Conservation (phyloP, 1,284 basidiomycete genomes). For the Vanrija sp. region DNA sequence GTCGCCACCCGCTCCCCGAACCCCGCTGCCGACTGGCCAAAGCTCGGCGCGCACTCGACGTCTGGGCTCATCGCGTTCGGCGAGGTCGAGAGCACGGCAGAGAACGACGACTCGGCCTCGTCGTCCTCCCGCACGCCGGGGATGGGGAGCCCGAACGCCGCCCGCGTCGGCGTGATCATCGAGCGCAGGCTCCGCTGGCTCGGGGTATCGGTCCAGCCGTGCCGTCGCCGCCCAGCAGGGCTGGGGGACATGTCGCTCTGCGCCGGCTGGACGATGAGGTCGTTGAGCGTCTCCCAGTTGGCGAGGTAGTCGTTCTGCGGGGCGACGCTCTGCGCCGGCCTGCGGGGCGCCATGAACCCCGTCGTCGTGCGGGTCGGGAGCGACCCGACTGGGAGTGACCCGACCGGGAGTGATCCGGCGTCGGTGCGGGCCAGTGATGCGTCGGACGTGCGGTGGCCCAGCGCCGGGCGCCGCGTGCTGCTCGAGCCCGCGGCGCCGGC, state of each 20-base stretch:
- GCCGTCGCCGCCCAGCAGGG: neutral
- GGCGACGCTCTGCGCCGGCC: neutral
- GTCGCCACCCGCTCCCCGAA: neutral
- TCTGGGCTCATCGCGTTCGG: neutral
- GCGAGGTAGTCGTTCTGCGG: conserved; percentile 22
- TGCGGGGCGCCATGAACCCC: neutral
- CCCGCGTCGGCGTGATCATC: neutral
- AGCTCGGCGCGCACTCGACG: neutral
- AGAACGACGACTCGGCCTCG: neutral
- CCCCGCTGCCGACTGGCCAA: neutral
- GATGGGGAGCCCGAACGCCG: neutral
- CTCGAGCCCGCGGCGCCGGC: too few relatives aligned
- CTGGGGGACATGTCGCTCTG: neutral
- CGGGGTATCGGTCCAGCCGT: neutral
- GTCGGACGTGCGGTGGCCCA: too few relatives aligned
- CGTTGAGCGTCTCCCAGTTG: conserved; percentile 36
- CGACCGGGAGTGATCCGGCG: too few relatives aligned
- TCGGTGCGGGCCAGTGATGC: too few relatives aligned
- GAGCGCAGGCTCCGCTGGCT: neutral
- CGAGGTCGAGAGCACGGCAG: neutral
- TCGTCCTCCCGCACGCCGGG: conserved; percentile 1
- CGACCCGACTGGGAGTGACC: too few relatives aligned
- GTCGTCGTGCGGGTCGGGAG: too few relatives aligned
- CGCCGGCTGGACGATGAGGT: conserved; percentile 16
- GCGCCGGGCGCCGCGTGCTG: too few relatives aligned